These are phyloP conservation scores for Cichorium intybus DNA, from an alignment of 140 eudicot genomes.

Conservation along the genomic window DNA sequence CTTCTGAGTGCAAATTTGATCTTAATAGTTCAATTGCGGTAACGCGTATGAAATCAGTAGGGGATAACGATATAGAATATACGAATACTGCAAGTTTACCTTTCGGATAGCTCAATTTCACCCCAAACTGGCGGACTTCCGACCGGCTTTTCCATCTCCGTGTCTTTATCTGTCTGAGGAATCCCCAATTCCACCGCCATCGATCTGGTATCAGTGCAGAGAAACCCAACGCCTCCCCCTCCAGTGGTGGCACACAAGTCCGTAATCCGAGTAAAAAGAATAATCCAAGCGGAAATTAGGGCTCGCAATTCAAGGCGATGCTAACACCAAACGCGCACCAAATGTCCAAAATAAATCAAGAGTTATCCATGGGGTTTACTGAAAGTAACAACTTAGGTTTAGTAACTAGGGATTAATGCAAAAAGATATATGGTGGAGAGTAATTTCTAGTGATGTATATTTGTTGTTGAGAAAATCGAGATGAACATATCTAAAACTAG, in stretches of 20 bases:
- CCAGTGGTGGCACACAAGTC: background rate
- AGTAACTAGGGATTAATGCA: too few relatives aligned
- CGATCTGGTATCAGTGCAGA: background rate
- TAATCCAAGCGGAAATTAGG: background rate
- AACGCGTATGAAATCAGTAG: constrained; percentile 9
- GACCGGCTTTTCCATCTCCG: constrained; percentile 17
- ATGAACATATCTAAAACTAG: too few relatives aligned
- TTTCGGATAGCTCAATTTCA: constrained; percentile 31
- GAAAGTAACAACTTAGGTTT: too few relatives aligned
- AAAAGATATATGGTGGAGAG: too few relatives aligned
- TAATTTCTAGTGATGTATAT: too few relatives aligned
- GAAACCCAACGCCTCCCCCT: background rate
- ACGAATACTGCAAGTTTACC: constrained; percentile 5
- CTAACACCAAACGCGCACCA: background rate
- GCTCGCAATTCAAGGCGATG: background rate
- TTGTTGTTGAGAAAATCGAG: too few relatives aligned
- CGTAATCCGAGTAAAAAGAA: background rate
- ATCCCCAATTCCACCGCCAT: constrained; percentile 21
- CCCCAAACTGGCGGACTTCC: constrained; percentile 22
- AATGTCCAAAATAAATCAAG: too few relatives aligned
- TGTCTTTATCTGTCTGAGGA: background rate
- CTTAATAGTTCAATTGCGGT: background rate
- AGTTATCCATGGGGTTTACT: too few relatives aligned
- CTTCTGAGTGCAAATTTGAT: background rate
- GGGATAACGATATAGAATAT: background rate